phyloP scores from a whole-genome alignment of 306 rosid species.

The Purshia tridentata region DNA sequence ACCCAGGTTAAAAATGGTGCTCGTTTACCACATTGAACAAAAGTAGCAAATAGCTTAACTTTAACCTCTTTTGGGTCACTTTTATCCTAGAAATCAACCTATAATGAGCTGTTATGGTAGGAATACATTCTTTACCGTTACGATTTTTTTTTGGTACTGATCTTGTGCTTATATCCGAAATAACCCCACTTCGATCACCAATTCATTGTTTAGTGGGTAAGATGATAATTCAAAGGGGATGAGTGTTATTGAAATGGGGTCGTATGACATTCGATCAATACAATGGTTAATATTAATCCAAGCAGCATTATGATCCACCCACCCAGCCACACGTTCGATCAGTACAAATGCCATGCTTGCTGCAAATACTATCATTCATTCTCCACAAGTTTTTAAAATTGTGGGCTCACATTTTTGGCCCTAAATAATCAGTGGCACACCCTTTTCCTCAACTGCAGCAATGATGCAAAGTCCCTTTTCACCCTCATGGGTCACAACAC shows the following conservation, averaged over 20 bases:
- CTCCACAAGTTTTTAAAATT: slow-evolving; percentile 14
- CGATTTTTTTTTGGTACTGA: too few species aligned
- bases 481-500: slow-evolving; percentile 23
- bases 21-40: neutral
- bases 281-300: neutral
- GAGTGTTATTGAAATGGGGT: too few species aligned
- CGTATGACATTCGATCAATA: neutral
- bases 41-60: neutral
- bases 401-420: slow-evolving; percentile 43
- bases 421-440: slow-evolving; percentile 43
- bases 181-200: too few species aligned
- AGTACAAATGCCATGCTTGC: slow-evolving; percentile 12
- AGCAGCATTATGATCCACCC: neutral
- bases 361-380: neutral
- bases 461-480: slow-evolving; percentile 42
- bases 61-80: too few species aligned
- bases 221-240: too few species aligned
- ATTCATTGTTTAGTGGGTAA: too few species aligned
- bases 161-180: too few species aligned
- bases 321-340: slow-evolving; percentile 13
- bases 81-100: too few species aligned
- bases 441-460: slow-evolving; percentile 35
- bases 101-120: too few species aligned
- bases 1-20: neutral
- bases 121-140: too few species aligned